Evolutionary conservation across 768 basidiomycete species (phyloP), one percentile per base, ranked within the genome.

Genomic region (Hygrophorus russula): DNA sequence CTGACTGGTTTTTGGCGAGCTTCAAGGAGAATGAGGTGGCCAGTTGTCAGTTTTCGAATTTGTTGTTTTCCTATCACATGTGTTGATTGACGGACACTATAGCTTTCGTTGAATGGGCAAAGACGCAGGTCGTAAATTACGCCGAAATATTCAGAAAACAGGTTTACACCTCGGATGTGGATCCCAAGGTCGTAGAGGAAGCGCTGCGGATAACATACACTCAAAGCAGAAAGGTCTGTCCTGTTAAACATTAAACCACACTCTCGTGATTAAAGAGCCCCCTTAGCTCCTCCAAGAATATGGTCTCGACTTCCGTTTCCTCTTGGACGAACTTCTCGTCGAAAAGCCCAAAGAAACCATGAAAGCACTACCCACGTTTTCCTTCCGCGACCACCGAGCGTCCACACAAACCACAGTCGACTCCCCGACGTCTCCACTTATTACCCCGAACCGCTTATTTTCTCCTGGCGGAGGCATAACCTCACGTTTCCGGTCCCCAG

Each of bases 81-180:
- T n/a, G n/a, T 39, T 42, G 34, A 12, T 36, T 33, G 18, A 38
- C 32, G 40, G 19, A 49, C 29, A 38, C 11, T 12, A 5, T 51
- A 97, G 96, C 83, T 8, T 92, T 97, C 54, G 85, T 97, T 15
- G 81, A 89, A 34, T 99, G 96, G 96, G 84, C 91, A 0, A 90
- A 81, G 59, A 72, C 74, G 46, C 84, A 90, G 58, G 74, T 98
- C 27, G 82, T 89, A 55, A 63, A 70, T 15, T 98, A 85, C 56
- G 83, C 82, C 2, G 79, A 80, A 40, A 81, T 82, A 56, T 98
- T 97, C 63, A 69, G 82, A 42, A 85, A 82, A 47, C 96, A 98
- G 56, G 92, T 98, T 0, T 94, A 89, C 59, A 81, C 80, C 18
- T 79, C 82, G 4, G 89, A 89, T 50, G 73, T 81, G 3, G 82